These are phyloP conservation scores for Paralagenidium karlingii DNA, from an alignment of 352 stramenopile species.

Conservation along the genomic window DNA sequence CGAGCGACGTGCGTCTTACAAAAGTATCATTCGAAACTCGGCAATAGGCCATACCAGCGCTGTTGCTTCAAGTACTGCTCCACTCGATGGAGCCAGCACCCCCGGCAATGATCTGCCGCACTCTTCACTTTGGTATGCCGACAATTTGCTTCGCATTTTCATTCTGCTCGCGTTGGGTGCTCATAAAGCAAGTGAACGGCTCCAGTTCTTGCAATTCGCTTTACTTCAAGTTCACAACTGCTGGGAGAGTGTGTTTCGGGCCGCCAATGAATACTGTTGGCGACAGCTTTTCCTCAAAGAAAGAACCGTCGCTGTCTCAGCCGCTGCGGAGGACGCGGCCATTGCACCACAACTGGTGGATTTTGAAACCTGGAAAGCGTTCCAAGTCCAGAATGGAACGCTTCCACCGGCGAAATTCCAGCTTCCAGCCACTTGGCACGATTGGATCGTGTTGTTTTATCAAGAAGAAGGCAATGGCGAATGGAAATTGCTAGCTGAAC, in stretches of 20 bases:
- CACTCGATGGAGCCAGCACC: no score
- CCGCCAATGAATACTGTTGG: constrained; percentile 28
- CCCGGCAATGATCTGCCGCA: no score
- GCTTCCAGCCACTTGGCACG: no score
- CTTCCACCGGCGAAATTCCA: no score
- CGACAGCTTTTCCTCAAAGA: constrained; percentile 23
- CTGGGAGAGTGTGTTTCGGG: constrained; percentile 34
- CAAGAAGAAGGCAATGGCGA: no score
- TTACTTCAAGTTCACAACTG: constrained; percentile 25
- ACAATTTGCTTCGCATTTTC: constrained; percentile 46
- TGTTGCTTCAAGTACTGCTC: constrained; percentile 3
- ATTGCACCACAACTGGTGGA: constrained; percentile 9
- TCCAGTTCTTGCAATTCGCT: constrained; percentile 14
- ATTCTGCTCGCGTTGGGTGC: constrained; percentile 24
- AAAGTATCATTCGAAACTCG: not conserved
- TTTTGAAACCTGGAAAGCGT: constrained; percentile 55
- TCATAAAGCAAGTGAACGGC: constrained; percentile 17
- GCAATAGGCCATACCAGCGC: not conserved
- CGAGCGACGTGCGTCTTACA: constrained; percentile 4
- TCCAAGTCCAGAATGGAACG: no score
- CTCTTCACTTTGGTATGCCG: constrained; percentile 31
- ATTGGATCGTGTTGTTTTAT: no score
- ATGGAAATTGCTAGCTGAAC: no score
- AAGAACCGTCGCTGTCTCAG: no score
- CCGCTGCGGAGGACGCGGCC: constrained; percentile 8